A percentile compares a stretch with the other conserved stretches of the same genome.
Conservation (phyloP, 1,139 yeast genomes). For the Ashbya aceris region DNA sequence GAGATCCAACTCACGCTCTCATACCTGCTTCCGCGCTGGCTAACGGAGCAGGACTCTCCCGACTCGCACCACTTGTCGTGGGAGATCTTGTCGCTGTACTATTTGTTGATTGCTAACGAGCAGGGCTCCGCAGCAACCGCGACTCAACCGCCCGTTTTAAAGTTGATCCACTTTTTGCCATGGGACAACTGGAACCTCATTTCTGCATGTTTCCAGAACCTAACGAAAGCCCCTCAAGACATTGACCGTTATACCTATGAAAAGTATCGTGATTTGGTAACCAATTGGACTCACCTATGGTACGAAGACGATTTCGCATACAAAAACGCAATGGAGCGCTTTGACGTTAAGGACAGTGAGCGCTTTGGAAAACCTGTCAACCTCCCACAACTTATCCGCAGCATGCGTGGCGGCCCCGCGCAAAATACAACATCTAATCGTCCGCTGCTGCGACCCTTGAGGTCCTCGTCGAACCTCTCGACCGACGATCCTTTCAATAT, state of each 20-base stretch:
- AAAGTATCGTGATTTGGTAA: constrained; percentile 19
- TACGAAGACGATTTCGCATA: constrained; percentile 8
- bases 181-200: constrained; percentile 21
- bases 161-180: constrained; percentile 22
- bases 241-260: constrained; percentile 17
- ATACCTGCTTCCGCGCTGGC: constrained; percentile 19
- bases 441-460: constrained; percentile 11
- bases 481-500: constrained; percentile 21
- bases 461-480: constrained; percentile 5
- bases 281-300: constrained; percentile 25
- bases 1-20: constrained; percentile 25
- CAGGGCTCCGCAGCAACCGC: constrained; percentile 7
- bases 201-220: constrained; percentile 17
- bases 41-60: constrained; percentile 11
- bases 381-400: not conserved
- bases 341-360: constrained; percentile 1
- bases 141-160: constrained; percentile 15
- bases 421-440: constrained; percentile 1
- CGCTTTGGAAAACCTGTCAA: constrained; percentile 2
- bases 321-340: constrained; percentile 5
- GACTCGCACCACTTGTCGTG: constrained; percentile 13
- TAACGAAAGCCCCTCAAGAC: constrained; percentile 11
- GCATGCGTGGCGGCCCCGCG: constrained; percentile 1
- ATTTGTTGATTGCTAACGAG: constrained; percentile 16
- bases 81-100: constrained; percentile 26